Percentiles rank a stretch among this genome's conserved stretches.
These are phyloP conservation scores for Suhomyces sp. DNA, from an alignment of 805 yeast species.

Conservation along the genomic window DNA sequence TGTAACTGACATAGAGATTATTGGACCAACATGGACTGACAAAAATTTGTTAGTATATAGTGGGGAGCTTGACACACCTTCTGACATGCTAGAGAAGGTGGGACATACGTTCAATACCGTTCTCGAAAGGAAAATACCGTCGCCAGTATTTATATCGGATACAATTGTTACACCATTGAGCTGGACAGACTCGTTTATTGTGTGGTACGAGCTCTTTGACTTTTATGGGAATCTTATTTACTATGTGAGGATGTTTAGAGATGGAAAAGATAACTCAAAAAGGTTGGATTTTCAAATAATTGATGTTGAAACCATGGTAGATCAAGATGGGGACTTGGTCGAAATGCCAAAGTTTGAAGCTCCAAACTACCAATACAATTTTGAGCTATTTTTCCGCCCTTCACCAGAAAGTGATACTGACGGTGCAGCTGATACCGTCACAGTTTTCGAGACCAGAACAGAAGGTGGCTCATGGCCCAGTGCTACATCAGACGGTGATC, in stretches of 20 bases:
- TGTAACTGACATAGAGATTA: constrained; percentile 9
- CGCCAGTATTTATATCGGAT: constrained; percentile 18
- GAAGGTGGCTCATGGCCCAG: not conserved
- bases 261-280: constrained; percentile 15
- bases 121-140: constrained; percentile 24
- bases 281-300: constrained; percentile 19
- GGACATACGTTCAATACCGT: constrained; percentile 18
- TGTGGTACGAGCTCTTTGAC: constrained; percentile 40
- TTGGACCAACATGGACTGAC: constrained; percentile 17
- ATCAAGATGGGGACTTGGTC: constrained; percentile 28
- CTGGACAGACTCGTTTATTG: constrained; percentile 32
- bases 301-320: constrained; percentile 31
- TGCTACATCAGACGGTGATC: not conserved
- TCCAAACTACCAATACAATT: constrained; percentile 26
- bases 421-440: not conserved
- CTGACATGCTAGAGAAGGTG: constrained; percentile 18
- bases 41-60: constrained; percentile 24
- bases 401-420: not conserved
- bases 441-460: not conserved
- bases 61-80: constrained; percentile 11
- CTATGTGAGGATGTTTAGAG: constrained; percentile 23
- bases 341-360: constrained; percentile 20
- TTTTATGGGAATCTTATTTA: constrained; percentile 28
- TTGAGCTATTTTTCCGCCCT: constrained; percentile 13
- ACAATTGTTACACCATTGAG: constrained; percentile 1